phyloP scores from a whole-genome alignment of 495 filamentous ascomycete genomes.

The Trypethelium eluteriae region DNA sequence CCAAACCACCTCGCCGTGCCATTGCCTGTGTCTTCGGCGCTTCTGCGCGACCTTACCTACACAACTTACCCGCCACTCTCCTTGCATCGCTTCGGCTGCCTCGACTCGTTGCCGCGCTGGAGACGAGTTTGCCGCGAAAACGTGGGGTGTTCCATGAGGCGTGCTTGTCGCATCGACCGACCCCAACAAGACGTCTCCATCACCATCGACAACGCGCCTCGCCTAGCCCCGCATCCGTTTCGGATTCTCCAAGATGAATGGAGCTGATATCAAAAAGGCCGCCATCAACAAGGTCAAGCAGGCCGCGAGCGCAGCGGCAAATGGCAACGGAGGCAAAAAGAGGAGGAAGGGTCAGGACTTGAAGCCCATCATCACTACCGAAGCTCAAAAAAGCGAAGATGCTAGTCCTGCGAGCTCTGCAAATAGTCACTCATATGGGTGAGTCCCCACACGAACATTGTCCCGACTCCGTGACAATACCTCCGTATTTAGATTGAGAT shows the following conservation, averaged over 20 bases:
- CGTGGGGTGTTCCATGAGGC: slow-evolving; percentile 10
- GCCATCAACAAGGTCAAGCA: slow-evolving; percentile 74
- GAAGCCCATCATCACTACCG: slow-evolving; percentile 38
- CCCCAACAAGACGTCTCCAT: background rate
- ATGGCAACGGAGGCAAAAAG: slow-evolving; percentile 38
- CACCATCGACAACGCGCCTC: background rate
- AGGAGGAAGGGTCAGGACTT: slow-evolving; percentile 38
- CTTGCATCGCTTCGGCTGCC: background rate
- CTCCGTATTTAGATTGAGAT: background rate
- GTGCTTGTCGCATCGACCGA: background rate
- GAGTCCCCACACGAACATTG: background rate
- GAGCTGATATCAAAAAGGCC: slow-evolving; percentile 62
- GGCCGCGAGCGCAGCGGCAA: slow-evolving; percentile 46
- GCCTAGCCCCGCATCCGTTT: background rate
- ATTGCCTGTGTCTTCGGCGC: background rate
- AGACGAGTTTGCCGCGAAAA: background rate
- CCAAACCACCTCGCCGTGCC: background rate
- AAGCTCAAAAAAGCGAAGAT: slow-evolving; percentile 35
- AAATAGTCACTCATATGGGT: slow-evolving; percentile 19
- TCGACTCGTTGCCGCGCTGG: background rate
- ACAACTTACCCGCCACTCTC: background rate
- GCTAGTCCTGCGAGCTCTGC: slow-evolving; percentile 31
- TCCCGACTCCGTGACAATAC: background rate
- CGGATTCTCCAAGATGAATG: slow-evolving; percentile 53
- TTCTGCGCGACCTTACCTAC: background rate